These are phyloP conservation scores for Ceratocystis huliohia DNA, from an alignment of 2,329 filamentous ascomycete genomes.

Conservation along the genomic window DNA sequence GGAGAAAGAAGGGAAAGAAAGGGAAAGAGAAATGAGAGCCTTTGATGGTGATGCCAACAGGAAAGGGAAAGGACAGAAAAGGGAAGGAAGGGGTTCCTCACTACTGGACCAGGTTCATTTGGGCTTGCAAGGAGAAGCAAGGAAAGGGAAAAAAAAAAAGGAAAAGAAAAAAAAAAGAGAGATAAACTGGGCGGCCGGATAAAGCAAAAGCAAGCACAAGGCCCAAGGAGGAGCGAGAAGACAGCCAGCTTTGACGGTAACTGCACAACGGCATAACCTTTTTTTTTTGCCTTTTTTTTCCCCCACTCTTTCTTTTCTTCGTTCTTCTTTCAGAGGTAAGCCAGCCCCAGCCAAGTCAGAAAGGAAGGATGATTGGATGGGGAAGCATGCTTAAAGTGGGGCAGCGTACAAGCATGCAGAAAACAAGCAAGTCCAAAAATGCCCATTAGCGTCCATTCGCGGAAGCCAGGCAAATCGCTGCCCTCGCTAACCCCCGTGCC, in stretches of 20 bases:
- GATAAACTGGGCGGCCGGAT: slow-evolving; percentile 6
- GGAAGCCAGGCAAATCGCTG: background rate
- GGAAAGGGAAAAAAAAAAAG: background rate
- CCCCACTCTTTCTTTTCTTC: background rate
- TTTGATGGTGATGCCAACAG: background rate
- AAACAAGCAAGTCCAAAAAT: background rate
- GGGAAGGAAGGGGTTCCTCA: background rate
- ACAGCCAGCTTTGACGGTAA: background rate
- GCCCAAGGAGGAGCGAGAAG: slow-evolving; percentile 3
- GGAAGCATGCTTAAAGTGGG: slow-evolving; percentile 2
- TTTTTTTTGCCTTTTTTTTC: background rate
- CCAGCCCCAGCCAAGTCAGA: background rate
- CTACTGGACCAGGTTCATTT: no score
- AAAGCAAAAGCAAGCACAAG: slow-evolving; percentile 4
- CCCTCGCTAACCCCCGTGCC: background rate
- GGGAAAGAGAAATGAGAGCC: background rate
- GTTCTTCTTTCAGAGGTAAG: background rate
- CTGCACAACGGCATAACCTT: background rate
- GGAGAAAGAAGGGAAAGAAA: background rate
- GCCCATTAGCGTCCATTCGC: background rate
- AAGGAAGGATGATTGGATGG: slow-evolving; percentile 4
- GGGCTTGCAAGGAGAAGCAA: background rate
- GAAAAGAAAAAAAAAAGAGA: background rate
- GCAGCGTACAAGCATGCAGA: background rate
- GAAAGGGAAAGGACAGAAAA: slow-evolving; percentile 6